These are phyloP conservation scores for Rosa rugosa DNA, from an alignment of 306 rosid genomes.

Conservation along the genomic window DNA sequence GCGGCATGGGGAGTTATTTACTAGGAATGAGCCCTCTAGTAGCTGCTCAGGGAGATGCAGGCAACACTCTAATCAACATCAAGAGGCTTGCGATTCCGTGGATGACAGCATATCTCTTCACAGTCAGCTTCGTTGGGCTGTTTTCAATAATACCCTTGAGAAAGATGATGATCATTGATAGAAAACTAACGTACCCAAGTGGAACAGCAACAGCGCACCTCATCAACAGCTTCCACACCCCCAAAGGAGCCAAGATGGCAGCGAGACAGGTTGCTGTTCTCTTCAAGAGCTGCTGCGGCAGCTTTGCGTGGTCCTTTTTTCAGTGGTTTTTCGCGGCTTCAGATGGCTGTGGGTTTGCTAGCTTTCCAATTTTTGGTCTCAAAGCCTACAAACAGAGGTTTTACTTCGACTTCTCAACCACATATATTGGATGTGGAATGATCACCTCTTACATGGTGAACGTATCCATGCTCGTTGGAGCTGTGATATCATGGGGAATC, in stretches of 20 bases:
- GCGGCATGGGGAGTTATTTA: neutral
- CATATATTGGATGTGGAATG: neutral
- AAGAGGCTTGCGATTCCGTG: too few relatives aligned
- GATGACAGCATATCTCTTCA: too few relatives aligned
- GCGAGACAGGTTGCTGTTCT: neutral
- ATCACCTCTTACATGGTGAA: neutral
- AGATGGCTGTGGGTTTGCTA: neutral
- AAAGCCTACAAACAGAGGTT: neutral
- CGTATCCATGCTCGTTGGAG: neutral
- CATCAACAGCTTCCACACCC: constrained; percentile 23
- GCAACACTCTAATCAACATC: too few relatives aligned
- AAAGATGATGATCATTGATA: constrained; percentile 11
- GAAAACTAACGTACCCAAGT: constrained; percentile 7
- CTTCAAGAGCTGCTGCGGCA: neutral
- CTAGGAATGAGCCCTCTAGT: neutral
- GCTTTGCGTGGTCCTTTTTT: neutral
- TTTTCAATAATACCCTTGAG: too few relatives aligned
- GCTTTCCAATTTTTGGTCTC: neutral
- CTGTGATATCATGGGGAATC: neutral
- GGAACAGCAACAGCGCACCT: constrained; percentile 11
- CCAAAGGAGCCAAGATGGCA: constrained; percentile 1
- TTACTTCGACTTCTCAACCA: neutral
- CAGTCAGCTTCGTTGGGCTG: too few relatives aligned
- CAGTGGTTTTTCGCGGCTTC: too few relatives aligned
- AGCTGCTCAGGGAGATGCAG: too few relatives aligned